Percentiles rank a stretch among this genome's conserved stretches.
These are phyloP conservation scores for Tetradesmus lagerheimii DNA, from an alignment of 139 green algal genomes.

Conservation along the genomic window DNA sequence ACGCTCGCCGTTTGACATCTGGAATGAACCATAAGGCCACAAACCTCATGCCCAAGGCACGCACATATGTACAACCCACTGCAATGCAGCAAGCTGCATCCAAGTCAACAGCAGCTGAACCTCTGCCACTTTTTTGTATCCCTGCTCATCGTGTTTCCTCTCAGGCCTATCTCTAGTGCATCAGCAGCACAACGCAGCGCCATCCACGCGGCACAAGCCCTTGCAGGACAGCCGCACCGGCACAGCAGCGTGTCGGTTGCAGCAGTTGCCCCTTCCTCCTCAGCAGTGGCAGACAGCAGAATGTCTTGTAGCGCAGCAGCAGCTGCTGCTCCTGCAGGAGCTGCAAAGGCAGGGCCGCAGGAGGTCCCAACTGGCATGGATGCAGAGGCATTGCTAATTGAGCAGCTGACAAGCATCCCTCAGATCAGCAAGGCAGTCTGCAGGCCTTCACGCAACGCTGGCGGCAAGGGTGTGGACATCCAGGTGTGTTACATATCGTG, in stretches of 20 bases:
- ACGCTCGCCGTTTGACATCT: background rate
- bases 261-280: background rate
- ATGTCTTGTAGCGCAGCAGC: constrained; percentile 20
- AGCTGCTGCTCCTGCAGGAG: background rate
- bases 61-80: background rate
- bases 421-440: constrained; percentile 49
- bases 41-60: background rate
- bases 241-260: background rate
- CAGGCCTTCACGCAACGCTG: background rate
- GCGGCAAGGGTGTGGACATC: constrained; percentile 27
- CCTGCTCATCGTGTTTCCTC: background rate
- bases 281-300: background rate
- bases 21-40: background rate
- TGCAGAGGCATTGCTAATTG: constrained; percentile 58
- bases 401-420: constrained; percentile 59
- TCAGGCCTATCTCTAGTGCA: background rate
- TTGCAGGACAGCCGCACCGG: background rate
- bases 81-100: background rate
- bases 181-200: background rate
- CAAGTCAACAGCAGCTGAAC: background rate
- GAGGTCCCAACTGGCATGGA: constrained; percentile 70
- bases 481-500: constrained; percentile 7
- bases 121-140: background rate
- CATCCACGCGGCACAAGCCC: background rate
- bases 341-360: background rate